A percentile compares a stretch with the other conserved stretches of the same genome.
Conservation (phyloP, 1,139 yeast genomes). For the Saccharomyces hybrid region DNA sequence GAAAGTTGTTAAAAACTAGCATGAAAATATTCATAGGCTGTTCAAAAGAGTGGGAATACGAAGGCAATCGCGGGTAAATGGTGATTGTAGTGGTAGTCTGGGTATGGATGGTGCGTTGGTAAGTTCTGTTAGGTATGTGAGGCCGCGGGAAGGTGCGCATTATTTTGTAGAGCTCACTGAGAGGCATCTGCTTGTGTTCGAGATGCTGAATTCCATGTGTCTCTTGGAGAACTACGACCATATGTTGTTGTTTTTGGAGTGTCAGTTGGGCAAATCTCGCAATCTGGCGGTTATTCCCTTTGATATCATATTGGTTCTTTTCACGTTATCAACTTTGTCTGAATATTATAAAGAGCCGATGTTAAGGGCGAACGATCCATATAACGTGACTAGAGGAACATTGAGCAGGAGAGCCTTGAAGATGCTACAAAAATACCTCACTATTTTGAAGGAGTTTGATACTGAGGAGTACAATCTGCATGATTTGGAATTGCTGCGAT, state of each 20-base stretch:
- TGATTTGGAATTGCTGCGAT: conserved; percentile 25
- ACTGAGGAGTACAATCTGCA: conserved; percentile 11
- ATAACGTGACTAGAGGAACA: conserved; percentile 18
- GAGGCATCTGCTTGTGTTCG: conserved; percentile 18
- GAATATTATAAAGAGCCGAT: conserved; percentile 16
- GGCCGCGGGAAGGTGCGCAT: conserved; percentile 12
- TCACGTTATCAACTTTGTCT: conserved; percentile 25
- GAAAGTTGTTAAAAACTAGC: background rate
- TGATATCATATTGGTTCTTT: conserved; percentile 23
- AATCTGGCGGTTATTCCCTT: conserved; percentile 20
- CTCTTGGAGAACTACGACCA: conserved; percentile 25
- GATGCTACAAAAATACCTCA: conserved; percentile 14
- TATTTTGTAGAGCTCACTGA: conserved; percentile 26
- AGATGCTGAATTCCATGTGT: conserved; percentile 25
- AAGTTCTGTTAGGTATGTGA: background rate
- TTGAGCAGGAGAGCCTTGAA: conserved; percentile 20
- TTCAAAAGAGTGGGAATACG: background rate
- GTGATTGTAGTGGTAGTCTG: background rate
- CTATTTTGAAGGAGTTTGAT: conserved; percentile 17
- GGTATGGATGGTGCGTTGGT: background rate
- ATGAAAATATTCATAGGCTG: background rate
- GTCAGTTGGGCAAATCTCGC: conserved; percentile 9
- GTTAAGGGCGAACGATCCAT: conserved; percentile 22
- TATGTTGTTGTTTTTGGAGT: conserved; percentile 21
- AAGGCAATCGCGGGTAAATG: conserved; percentile 1